Evolutionary conservation across 1,284 basidiomycete species (phyloP), one percentile per base, ranked within the genome.

Genomic region (Peniophora sp.): DNA sequence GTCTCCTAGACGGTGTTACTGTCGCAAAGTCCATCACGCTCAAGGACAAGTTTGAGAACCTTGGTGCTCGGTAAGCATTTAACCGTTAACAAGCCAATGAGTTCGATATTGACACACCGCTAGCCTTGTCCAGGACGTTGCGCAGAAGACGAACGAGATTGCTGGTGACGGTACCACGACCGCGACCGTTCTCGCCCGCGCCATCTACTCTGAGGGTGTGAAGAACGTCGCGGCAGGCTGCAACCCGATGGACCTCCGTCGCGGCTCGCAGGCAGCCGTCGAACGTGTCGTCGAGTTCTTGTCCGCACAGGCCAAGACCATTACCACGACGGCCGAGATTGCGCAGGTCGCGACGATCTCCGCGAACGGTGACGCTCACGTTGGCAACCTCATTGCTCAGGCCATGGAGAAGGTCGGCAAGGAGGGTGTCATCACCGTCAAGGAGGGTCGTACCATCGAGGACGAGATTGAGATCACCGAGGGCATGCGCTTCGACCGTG

Each of bases 391-490:
- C 64, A 98, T 98, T 69, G 94, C 96, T n/a, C 92, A 94, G 65
- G 96, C 96, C 2, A 98, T 98, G 96, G 96, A 98, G 74, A 97
- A 97, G 72, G 96, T 98, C 56, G 96, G 96, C 67, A 97, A 97
- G 76, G 96, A 99, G 73, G 96, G 96, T 69, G 96, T 98, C 66
- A 98, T 99, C 76, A 99, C 96, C 54, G 95, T 99, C 69, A 97
- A 97, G 78, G 96, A 98, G 72, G 96, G 96, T 51, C 85, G 88
- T 58, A 98, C 96, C 12, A 96, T 96, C 59, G 93, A 97, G 62
- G 96, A 99, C 67, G 89, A 97, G 74, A 98, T 98, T 66, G 96
- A 99, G 70, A 95, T 99, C 65, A 98, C 96, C 27, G 96, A 99
- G 74, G 96, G 96, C 67, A 99, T 98, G 96, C 86, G 94, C 63